Conservation (phyloP, 169 alveolate species). For the Toxoplasma gondii region DNA sequence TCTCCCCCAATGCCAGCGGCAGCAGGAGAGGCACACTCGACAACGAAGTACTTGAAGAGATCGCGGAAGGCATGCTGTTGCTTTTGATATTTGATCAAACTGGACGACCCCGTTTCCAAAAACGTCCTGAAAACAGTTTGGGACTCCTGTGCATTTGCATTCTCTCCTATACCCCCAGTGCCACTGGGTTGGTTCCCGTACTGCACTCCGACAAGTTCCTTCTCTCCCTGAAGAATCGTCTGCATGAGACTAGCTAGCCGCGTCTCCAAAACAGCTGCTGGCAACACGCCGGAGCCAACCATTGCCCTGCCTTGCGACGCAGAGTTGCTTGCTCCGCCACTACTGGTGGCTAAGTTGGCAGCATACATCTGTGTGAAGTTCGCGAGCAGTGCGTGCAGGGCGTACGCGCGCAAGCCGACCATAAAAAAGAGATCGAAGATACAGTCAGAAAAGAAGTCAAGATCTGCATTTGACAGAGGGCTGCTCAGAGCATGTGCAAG, state of each 20-base stretch:
- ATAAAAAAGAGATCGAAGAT: conserved; percentile 13
- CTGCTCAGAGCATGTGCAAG: conserved; percentile 14
- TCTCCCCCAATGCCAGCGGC: neutral
- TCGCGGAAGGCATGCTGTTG: conserved; percentile 37
- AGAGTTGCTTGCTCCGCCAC: neutral
- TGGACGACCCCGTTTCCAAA: neutral
- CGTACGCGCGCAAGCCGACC: conserved; percentile 35
- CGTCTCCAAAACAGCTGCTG: neutral
- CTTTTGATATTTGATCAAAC: neutral
- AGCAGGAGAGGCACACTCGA: conserved; percentile 11
- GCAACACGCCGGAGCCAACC: neutral
- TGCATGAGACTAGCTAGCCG: neutral
- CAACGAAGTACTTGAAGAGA: conserved; percentile 18
- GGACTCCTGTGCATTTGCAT: neutral
- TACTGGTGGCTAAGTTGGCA: neutral
- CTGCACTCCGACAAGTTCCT: neutral
- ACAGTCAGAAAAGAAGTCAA: conserved; percentile 34
- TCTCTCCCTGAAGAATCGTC: neutral
- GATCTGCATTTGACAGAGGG: conserved; percentile 32
- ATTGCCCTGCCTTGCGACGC: neutral
- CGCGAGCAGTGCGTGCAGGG: neutral
- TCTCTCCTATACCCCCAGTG: neutral
- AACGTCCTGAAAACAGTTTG: neutral
- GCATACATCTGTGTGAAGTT: conserved; percentile 22
- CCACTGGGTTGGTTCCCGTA: neutral